Percentiles rank a stretch among this genome's conserved stretches.
Evolutionary conservation across 768 basidiomycete species (phyloP).

Genomic region (Podaxis sp.): DNA sequence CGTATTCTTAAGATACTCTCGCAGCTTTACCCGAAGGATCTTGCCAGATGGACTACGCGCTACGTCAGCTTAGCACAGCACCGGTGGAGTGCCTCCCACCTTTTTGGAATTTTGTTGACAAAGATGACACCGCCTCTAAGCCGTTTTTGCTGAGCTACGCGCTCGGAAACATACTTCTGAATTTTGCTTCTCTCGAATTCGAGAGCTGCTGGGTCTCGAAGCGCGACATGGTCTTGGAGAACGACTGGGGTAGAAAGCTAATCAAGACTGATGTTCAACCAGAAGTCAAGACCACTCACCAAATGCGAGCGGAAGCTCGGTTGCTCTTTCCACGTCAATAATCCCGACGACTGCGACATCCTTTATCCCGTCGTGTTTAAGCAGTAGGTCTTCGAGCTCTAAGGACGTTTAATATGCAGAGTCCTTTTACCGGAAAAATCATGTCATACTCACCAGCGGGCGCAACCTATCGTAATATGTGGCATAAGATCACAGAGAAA

Average conservation of each 20-base stretch:
- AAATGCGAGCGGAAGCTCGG: conserved; percentile 1
- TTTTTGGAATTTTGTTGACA: conserved; percentile 1
- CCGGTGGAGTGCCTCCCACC: neutral
- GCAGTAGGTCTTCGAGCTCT: conserved; percentile 4
- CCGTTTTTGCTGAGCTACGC: conserved; percentile 1
- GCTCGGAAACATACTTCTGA: conserved; percentile 7
- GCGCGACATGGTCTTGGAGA: neutral
- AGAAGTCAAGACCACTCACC: neutral
- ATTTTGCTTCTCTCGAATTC: neutral
- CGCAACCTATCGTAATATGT: neutral
- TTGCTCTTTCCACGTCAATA: neutral
- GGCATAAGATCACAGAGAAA: neutral
- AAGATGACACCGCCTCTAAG: conserved; percentile 3
- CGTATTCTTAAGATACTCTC: neutral
- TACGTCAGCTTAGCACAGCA: neutral
- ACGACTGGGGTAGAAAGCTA: neutral
- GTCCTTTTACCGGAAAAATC: neutral
- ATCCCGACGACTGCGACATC: neutral
- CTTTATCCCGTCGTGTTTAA: conserved; percentile 1
- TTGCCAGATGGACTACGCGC: neutral
- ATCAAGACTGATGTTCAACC: neutral
- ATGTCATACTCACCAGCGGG: neutral
- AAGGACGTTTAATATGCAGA: neutral
- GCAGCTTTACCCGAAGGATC: neutral
- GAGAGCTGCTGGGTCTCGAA: neutral